Evolutionary conservation across 1,139 yeast genomes (phyloP).

Genomic region (Geotrichum restrictum): DNA sequence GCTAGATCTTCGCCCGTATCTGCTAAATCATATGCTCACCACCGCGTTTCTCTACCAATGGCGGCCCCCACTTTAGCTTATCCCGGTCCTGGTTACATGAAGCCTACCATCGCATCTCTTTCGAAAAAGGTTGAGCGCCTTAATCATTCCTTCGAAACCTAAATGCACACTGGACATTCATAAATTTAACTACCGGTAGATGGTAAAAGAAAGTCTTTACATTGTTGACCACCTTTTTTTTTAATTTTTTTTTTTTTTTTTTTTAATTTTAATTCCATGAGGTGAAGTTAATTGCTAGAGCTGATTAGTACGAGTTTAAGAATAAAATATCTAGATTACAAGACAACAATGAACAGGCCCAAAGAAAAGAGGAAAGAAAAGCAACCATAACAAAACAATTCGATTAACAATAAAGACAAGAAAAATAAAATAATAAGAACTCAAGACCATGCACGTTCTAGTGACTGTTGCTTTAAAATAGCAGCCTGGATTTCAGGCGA

Average conservation of each 20-base stretch:
- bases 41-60: constrained; percentile 8
- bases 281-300: no score
- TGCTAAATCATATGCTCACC: neutral
- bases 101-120: constrained; percentile 18
- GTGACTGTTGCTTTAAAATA: constrained; percentile 50
- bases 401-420: neutral
- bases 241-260: no score
- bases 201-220: neutral
- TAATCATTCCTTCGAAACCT: neutral
- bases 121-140: constrained; percentile 8
- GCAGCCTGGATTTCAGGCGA: constrained; percentile 56
- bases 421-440: neutral
- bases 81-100: constrained; percentile 15
- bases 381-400: neutral
- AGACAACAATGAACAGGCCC: no score
- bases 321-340: no score
- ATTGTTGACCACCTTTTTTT: no score
- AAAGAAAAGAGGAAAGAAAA: no score
- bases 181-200: no score
- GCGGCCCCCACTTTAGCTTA: neutral
- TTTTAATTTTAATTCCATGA: no score
- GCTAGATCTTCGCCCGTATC: neutral
- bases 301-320: no score
- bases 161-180: neutral
- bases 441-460: constrained; percentile 9